Conservation (phyloP, 2,329 filamentous ascomycete genomes). For the Colletotrichum spaethianum region DNA sequence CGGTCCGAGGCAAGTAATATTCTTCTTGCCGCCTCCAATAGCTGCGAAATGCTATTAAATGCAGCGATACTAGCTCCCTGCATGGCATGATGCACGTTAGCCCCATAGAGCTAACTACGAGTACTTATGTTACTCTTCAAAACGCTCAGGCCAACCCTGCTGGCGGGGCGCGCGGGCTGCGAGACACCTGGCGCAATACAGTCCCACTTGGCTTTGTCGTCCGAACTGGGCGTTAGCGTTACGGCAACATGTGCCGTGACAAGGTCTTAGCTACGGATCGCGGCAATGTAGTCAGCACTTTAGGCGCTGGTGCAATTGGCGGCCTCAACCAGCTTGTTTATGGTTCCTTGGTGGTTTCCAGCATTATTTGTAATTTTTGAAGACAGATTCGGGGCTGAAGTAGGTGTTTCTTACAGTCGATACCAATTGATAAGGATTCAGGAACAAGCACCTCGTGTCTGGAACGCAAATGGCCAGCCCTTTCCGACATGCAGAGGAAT, state of each 20-base stretch:
- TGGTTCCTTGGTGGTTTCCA: not conserved
- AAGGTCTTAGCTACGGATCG: not conserved
- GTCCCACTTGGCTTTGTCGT: not conserved
- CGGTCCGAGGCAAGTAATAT: too few species aligned
- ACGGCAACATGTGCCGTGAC: conserved; percentile 28
- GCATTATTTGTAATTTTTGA: not conserved
- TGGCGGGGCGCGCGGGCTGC: conserved; percentile 29
- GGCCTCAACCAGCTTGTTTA: not conserved
- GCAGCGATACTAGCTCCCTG: too few species aligned
- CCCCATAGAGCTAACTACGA: not conserved
- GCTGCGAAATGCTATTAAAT: too few species aligned
- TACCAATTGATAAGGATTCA: not conserved
- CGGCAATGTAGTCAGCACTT: not conserved
- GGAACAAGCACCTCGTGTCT: not conserved
- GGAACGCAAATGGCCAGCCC: not conserved
- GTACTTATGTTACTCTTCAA: too few species aligned
- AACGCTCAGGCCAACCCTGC: conserved; percentile 5
- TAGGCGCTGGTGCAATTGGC: not conserved
- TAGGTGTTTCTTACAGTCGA: not conserved
- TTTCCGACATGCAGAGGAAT: not conserved
- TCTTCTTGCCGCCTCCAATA: too few species aligned
- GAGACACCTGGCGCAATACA: conserved; percentile 3
- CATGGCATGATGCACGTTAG: not conserved
- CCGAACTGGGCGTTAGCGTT: conserved; percentile 3
- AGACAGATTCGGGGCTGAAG: not conserved